Conservation (phyloP, 2,329 filamentous ascomycete species). For the Fusarium pininemorale region DNA sequence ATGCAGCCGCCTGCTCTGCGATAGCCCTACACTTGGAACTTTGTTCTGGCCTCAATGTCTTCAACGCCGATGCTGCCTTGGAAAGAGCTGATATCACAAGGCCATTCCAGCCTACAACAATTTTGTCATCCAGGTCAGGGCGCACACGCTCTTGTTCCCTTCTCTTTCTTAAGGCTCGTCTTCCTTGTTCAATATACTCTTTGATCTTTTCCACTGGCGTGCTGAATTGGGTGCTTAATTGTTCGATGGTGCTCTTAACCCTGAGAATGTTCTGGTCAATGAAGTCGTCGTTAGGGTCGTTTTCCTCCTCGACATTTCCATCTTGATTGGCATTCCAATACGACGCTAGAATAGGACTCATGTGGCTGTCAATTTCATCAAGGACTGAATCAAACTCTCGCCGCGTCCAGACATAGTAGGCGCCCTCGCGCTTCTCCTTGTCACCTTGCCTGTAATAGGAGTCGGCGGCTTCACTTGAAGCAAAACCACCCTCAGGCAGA, state of each 20-base stretch:
- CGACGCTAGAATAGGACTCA: constrained; percentile 77
- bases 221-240: constrained; percentile 79
- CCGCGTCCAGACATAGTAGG: constrained; percentile 93
- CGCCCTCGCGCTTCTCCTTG: constrained; percentile 85
- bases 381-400: constrained; percentile 85
- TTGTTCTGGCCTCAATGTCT: constrained; percentile 64
- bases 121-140: constrained; percentile 87
- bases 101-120: constrained; percentile 88
- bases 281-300: constrained; percentile 93
- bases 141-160: constrained; percentile 78
- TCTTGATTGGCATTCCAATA: constrained; percentile 87
- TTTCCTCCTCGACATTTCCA: constrained; percentile 83
- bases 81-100: constrained; percentile 86
- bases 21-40: constrained; percentile 69
- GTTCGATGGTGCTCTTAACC: constrained; percentile 71
- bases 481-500: constrained; percentile 77
- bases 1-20: constrained; percentile 74
- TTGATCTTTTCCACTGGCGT: constrained; percentile 75
- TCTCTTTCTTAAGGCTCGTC: constrained; percentile 73
- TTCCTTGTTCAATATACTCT: constrained; percentile 72
- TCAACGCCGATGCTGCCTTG: constrained; percentile 75
- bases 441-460: constrained; percentile 79
- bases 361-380: constrained; percentile 56
- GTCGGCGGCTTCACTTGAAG: constrained; percentile 90
- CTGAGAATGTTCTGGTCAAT: constrained; percentile 91